Conservation (phyloP, 2,329 filamentous ascomycete genomes). For the Aspergillus viridinutans region DNA sequence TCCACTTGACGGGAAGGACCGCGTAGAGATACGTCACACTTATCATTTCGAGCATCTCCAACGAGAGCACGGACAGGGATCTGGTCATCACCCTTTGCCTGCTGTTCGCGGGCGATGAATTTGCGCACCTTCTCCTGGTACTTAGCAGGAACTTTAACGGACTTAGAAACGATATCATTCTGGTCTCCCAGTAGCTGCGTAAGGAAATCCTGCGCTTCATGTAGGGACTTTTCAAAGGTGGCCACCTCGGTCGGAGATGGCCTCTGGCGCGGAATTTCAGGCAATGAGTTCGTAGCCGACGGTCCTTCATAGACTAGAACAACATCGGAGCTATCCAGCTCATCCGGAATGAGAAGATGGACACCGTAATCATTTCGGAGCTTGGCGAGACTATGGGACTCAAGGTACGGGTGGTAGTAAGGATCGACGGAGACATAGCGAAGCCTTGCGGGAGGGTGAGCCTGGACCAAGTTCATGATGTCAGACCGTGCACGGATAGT, state of each 20-base stretch:
- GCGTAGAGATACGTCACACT: slow-evolving; percentile 62
- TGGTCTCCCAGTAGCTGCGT: slow-evolving; percentile 51
- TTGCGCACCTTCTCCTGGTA: slow-evolving; percentile 62
- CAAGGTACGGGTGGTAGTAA: slow-evolving; percentile 47
- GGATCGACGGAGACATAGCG: slow-evolving; percentile 45
- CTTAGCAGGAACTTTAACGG: slow-evolving; percentile 54
- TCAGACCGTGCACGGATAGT: slow-evolving; percentile 48
- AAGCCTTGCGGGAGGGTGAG: slow-evolving; percentile 45
- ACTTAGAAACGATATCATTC: slow-evolving; percentile 51
- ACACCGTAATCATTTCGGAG: slow-evolving; percentile 45
- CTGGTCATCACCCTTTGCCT: slow-evolving; percentile 44
- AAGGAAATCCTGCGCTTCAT: slow-evolving; percentile 57
- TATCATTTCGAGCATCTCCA: slow-evolving; percentile 33
- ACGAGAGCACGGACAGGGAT: slow-evolving; percentile 57
- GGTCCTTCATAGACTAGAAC: slow-evolving; percentile 50
- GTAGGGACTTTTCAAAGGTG: slow-evolving; percentile 54
- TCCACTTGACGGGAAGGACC: slow-evolving; percentile 72
- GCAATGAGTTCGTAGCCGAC: slow-evolving; percentile 41
- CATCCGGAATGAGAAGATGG: slow-evolving; percentile 46
- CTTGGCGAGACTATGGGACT: slow-evolving; percentile 34
- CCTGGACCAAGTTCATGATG: slow-evolving; percentile 47
- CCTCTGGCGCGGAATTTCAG: slow-evolving; percentile 52
- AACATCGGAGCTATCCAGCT: slow-evolving; percentile 40
- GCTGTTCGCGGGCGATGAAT: slow-evolving; percentile 56
- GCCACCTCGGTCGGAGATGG: slow-evolving; percentile 53